A percentile compares a stretch with the other conserved stretches of the same genome.
phyloP scores from a whole-genome alignment of 2,329 filamentous ascomycete genomes.

The Cladophialophora bantiana region DNA sequence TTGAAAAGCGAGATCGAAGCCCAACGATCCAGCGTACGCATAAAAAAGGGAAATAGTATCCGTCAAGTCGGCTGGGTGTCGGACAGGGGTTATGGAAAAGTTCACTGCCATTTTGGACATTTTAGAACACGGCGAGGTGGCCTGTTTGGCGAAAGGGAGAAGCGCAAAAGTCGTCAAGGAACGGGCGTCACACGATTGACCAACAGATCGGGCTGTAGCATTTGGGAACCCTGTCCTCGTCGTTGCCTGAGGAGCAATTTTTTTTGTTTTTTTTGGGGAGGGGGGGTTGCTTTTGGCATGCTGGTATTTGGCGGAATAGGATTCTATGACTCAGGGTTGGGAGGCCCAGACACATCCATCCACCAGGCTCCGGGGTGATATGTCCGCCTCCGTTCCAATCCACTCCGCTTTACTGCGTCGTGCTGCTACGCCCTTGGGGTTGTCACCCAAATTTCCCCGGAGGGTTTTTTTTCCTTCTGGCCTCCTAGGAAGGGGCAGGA shows the following conservation, averaged over 20 bases:
- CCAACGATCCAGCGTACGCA: slow-evolving; percentile 54
- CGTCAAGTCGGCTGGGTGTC: slow-evolving; percentile 51
- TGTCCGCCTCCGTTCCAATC: neutral
- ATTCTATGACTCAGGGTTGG: neutral
- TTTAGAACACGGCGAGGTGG: neutral
- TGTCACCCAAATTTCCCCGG: neutral
- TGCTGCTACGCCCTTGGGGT: neutral
- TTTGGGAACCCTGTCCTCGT: neutral
- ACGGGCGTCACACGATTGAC: neutral
- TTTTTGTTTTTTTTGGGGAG: too few species aligned
- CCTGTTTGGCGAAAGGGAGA: neutral
- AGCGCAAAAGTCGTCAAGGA: neutral
- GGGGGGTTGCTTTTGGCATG: slow-evolving; percentile 21
- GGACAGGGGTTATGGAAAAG: slow-evolving; percentile 43
- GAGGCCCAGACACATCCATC: neutral
- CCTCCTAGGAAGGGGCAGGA: neutral
- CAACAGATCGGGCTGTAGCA: neutral
- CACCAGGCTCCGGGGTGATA: neutral
- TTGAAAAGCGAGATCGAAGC: slow-evolving; percentile 65
- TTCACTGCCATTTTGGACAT: slow-evolving; percentile 10
- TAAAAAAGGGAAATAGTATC: slow-evolving; percentile 53
- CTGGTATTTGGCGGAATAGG: neutral
- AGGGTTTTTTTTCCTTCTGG: neutral
- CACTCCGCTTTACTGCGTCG: neutral
- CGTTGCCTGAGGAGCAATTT: neutral